Evolutionary conservation across 352 stramenopile species (phyloP).

Genomic region (Pythium dissimile): DNA sequence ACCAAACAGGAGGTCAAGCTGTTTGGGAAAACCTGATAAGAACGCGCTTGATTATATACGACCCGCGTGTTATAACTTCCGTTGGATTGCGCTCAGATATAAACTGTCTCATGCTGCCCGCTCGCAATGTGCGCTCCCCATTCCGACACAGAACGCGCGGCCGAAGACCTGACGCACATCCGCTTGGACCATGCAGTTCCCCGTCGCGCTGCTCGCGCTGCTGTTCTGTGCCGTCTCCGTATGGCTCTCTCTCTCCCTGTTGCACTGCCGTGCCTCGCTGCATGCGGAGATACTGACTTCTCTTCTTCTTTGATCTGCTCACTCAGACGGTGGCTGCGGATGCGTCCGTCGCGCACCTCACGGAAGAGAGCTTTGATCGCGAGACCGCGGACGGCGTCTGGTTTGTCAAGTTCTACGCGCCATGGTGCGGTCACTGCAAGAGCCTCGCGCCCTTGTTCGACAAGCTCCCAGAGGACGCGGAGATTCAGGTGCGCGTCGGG

Average conservation of each 20-base stretch:
- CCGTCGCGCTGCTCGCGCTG: conserved; percentile 14
- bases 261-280: neutral
- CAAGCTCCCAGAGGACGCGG: conserved; percentile 38
- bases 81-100: neutral
- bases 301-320: neutral
- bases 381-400: conserved; percentile 52
- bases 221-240: conserved; percentile 14
- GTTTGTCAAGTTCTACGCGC: conserved; percentile 86
- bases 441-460: conserved; percentile 67
- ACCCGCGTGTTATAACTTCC: no score
- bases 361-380: conserved; percentile 45
- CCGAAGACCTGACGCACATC: neutral
- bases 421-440: conserved; percentile 85
- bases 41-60: no score
- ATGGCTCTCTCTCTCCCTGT: neutral
- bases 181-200: conserved; percentile 13
- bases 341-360: conserved; percentile 18
- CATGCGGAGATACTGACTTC: neutral
- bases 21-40: conserved; percentile 4
- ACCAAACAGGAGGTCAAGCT: neutral
- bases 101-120: neutral
- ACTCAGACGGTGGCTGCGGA: conserved; percentile 7
- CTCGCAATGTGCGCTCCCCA: neutral
- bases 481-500: conserved; percentile 23
- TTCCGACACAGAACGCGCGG: conserved; percentile 19